phyloP scores from a whole-genome alignment of 345 rosid species.

The Brassica cretica region DNA sequence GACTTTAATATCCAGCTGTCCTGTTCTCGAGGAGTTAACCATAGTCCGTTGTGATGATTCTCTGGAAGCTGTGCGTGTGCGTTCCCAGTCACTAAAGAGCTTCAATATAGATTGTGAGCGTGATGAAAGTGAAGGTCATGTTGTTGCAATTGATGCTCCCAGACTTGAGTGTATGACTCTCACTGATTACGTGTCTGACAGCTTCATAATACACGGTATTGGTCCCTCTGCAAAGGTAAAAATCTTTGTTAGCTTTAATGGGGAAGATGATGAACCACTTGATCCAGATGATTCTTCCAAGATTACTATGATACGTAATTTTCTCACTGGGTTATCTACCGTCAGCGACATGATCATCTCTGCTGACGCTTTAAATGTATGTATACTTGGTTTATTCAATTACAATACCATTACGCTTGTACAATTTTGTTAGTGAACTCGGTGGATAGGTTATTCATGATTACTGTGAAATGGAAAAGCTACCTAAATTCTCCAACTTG shows the following conservation, averaged over 20 bases:
- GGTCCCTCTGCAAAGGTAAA: constrained; percentile 21
- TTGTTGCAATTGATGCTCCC: constrained; percentile 34
- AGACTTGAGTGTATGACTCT: constrained; percentile 28
- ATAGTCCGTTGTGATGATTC: constrained; percentile 16
- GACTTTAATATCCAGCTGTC: constrained; percentile 21
- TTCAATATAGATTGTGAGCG: neutral
- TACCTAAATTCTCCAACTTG: constrained; percentile 31
- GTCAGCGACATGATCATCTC: constrained; percentile 24
- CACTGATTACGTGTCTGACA: constrained; percentile 28
- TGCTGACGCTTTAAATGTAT: constrained; percentile 8
- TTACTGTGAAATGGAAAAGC: constrained; percentile 19
- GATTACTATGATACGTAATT: constrained; percentile 17
- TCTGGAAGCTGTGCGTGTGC: constrained; percentile 24
- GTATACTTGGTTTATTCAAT: constrained; percentile 2
- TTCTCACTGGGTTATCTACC: constrained; percentile 21
- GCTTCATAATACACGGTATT: constrained; percentile 18
- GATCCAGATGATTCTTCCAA: constrained; percentile 23
- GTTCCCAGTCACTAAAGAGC: constrained; percentile 21
- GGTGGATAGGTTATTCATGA: constrained; percentile 32
- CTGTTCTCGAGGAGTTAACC: constrained; percentile 29
- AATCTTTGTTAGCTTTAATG: constrained; percentile 22
- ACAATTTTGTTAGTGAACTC: too few relatives aligned
- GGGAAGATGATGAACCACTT: neutral
- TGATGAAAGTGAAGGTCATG: neutral
- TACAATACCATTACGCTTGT: too few relatives aligned